These are phyloP conservation scores for Yarrowia sp. DNA, from an alignment of 805 yeast species.

Conservation along the genomic window DNA sequence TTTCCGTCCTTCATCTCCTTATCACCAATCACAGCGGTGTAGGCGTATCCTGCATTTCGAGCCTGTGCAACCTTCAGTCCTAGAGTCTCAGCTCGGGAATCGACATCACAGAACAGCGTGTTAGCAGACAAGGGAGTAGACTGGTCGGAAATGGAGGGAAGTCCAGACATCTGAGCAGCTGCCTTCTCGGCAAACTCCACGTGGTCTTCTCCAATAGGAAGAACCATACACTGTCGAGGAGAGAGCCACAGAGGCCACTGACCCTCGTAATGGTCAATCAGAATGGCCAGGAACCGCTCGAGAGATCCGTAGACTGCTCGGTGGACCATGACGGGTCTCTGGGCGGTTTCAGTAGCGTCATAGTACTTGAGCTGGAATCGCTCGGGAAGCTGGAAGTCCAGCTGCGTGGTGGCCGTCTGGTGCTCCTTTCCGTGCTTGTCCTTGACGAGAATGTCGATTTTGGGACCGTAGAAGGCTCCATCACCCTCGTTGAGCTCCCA, in stretches of 20 bases:
- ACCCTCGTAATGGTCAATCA: slow-evolving; percentile 89
- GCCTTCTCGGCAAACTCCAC: slow-evolving; percentile 60
- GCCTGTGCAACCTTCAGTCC: slow-evolving; percentile 85
- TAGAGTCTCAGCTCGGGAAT: slow-evolving; percentile 75
- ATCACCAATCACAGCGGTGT: slow-evolving; percentile 85
- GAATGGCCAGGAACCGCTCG: slow-evolving; percentile 88
- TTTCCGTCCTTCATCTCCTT: slow-evolving; percentile 69
- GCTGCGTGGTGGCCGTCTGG: slow-evolving; percentile 94
- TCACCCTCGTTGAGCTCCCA: slow-evolving; percentile 90
- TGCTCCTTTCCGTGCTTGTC: slow-evolving; percentile 84
- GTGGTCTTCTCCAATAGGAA: slow-evolving; percentile 72
- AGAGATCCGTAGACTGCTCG: slow-evolving; percentile 95
- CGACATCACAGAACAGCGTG: slow-evolving; percentile 78
- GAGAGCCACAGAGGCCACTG: slow-evolving; percentile 98
- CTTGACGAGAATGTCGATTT: slow-evolving; percentile 82
- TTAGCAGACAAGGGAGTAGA: slow-evolving; percentile 65
- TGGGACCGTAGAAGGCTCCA: slow-evolving; percentile 79
- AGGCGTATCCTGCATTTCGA: slow-evolving; percentile 73
- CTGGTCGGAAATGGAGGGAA: slow-evolving; percentile 46
- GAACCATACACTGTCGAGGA: slow-evolving; percentile 85
- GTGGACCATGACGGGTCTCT: slow-evolving; percentile 90
- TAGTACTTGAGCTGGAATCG: slow-evolving; percentile 74
- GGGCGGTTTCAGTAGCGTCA: background rate
- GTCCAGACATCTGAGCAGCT: slow-evolving; percentile 53
- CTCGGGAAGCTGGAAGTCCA: slow-evolving; percentile 92